Evolutionary conservation across 2,329 filamentous ascomycete species (phyloP), one percentile per base, ranked within the genome.

Genomic region (Cryphonectria japonica): DNA sequence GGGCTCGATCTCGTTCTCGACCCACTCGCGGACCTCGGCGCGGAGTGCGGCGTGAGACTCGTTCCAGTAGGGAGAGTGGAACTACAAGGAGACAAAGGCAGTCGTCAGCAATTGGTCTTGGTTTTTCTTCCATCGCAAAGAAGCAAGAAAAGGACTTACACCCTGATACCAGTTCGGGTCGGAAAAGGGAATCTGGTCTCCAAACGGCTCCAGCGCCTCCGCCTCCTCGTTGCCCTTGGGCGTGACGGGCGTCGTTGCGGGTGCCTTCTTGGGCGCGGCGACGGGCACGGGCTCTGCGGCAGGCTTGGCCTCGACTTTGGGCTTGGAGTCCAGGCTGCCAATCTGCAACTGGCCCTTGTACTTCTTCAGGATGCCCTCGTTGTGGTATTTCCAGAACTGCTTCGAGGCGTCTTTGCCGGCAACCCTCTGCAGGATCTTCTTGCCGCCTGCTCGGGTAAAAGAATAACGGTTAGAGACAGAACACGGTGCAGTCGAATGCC

Each of bases 31-130:
- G 72, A 98, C 87, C 85, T 99, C 96, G 75, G 90, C 91, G 72
- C 96, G 94, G 66, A 99, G 91, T 67, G 94, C 94, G 70, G 90
- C 95, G 82, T 99, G 96, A 6, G 93, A 91, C 82, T 97, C 92
- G 83, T 98, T 98, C 87, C 92, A 97, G 87, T 98, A 98, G 39
- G 95, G 94, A 1, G 95, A 97, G 84, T 97, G 93, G 83, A 97
- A 97, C 93, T 97, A 75, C n/a, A 66, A 3, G 26, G 14, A 43
- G 32, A 68, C 3, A 1, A 39, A 11, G 37, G 26, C 22, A n/a
- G 19, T 34, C 13, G 37, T 67, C 16, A 71, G 67, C 39, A 26
- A 50, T 11, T 5, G n/a, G 46, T 34, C 16, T 4, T 39, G 22
- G 26, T 9, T 8, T 14, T 29, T 5, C 9, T 29, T 43, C 5